A percentile compares a stretch with the other conserved stretches of the same genome.
phyloP scores from a whole-genome alignment of 2,329 filamentous ascomycete genomes.

The Capronia coronata region DNA sequence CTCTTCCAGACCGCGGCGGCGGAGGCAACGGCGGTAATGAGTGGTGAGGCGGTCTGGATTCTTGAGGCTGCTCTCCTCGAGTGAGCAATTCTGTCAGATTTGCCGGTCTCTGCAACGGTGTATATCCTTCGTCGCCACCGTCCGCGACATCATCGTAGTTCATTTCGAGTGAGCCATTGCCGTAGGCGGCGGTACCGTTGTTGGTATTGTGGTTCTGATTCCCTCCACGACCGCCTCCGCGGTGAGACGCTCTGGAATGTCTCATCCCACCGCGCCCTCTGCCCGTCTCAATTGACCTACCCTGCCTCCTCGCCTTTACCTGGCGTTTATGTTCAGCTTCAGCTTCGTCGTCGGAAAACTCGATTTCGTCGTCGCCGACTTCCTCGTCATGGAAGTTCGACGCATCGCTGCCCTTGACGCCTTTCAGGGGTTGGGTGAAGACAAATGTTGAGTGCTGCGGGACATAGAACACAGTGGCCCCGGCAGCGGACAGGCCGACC shows the following conservation, averaged over 20 bases:
- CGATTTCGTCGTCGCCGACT: conserved; percentile 73
- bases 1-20: conserved; percentile 26
- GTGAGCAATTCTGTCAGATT: conserved; percentile 52
- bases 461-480: conserved; percentile 71
- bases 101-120: conserved; percentile 61
- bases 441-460: conserved; percentile 72
- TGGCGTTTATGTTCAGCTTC: conserved; percentile 74
- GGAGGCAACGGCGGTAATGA: conserved; percentile 19
- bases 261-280: conserved; percentile 33
- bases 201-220: conserved; percentile 5
- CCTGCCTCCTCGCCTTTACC: conserved; percentile 59
- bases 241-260: conserved; percentile 14
- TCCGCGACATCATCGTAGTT: conserved; percentile 61
- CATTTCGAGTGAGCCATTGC: conserved; percentile 42
- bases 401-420: conserved; percentile 81
- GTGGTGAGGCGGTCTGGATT: conserved; percentile 3
- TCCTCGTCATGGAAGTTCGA: conserved; percentile 95
- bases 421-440: conserved; percentile 75
- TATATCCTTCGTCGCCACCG: conserved; percentile 52
- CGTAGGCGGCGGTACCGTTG: conserved; percentile 18
- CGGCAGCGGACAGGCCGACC: conserved; percentile 50
- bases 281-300: conserved; percentile 45
- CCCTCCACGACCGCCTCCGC: conserved; percentile 17
- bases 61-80: conserved; percentile 24
- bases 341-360: conserved; percentile 95